Conservation (phyloP, 345 rosid species). For the Populus pruinosa region DNA sequence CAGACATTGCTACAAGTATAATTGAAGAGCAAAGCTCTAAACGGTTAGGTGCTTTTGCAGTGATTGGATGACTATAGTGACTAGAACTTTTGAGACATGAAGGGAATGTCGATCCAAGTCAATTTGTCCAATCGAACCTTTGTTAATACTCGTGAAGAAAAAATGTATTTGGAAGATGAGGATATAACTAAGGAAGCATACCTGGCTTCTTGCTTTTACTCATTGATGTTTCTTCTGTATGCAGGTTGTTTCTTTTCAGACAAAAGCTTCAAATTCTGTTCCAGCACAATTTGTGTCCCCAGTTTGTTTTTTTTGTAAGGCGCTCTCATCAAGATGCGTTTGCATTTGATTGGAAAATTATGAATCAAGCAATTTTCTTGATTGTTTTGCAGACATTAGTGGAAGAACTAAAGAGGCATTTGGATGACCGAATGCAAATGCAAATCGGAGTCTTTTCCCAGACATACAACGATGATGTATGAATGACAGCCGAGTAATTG, state of each 20-base stretch:
- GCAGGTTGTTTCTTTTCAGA: constrained; percentile 14
- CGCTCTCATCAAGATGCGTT: background rate
- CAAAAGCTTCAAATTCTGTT: constrained; percentile 10
- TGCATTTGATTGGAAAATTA: background rate
- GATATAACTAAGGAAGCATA: too few relatives aligned
- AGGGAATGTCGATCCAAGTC: too few relatives aligned
- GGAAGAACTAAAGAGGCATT: constrained; percentile 8
- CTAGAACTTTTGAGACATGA: too few relatives aligned
- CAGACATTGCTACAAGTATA: constrained; percentile 17
- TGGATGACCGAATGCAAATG: background rate
- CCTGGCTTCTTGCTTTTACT: too few relatives aligned
- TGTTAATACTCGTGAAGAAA: too few relatives aligned
- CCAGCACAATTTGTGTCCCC: constrained; percentile 11
- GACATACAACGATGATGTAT: background rate
- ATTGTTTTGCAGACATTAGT: constrained; percentile 5
- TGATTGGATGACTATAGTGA: too few relatives aligned
- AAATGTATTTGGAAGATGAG: too few relatives aligned
- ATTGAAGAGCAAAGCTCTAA: constrained; percentile 19
- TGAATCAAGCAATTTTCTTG: background rate
- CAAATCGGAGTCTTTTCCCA: constrained; percentile 1
- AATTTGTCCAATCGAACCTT: too few relatives aligned
- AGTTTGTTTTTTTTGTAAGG: constrained; percentile 12
- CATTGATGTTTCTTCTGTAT: background rate
- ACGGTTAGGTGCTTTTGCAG: background rate
- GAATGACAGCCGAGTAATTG: too few relatives aligned